Evolutionary conservation across 345 rosid genomes (phyloP).

Genomic region (Syzygium aqueum): DNA sequence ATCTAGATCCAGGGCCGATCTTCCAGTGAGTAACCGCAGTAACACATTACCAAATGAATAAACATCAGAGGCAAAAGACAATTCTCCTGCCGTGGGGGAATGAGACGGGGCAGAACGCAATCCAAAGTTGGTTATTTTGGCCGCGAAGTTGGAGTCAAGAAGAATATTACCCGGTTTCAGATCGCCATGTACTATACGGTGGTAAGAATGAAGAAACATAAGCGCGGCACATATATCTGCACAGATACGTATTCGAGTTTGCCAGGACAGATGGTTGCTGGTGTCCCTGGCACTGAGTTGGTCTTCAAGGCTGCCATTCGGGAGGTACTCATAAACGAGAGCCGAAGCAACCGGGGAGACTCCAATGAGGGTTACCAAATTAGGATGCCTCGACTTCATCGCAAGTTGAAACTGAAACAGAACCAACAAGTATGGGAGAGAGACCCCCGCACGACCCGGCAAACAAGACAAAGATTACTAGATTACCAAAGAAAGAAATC

Average conservation of each 20-base stretch:
- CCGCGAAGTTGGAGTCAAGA: constrained; percentile 59
- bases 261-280: constrained; percentile 74
- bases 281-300: constrained; percentile 55
- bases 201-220: constrained; percentile 72
- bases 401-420: constrained; percentile 47
- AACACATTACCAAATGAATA: constrained; percentile 77
- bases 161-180: constrained; percentile 75
- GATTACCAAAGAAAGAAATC: background rate
- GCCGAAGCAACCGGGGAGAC: constrained; percentile 76
- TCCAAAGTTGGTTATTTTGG: constrained; percentile 75
- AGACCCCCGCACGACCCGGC: background rate
- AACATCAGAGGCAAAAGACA: constrained; percentile 72
- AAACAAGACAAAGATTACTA: background rate
- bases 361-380: constrained; percentile 75
- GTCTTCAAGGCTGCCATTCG: constrained; percentile 91
- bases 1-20: constrained; percentile 41
- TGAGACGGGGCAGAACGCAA: constrained; percentile 24
- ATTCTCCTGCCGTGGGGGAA: constrained; percentile 23
- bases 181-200: constrained; percentile 70
- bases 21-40: constrained; percentile 69
- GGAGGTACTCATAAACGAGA: constrained; percentile 75
- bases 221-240: constrained; percentile 72
- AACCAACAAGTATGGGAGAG: background rate
- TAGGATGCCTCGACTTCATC: constrained; percentile 80
- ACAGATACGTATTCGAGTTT: constrained; percentile 62